phyloP scores from a whole-genome alignment of 345 rosid species.

The Hevea brasiliensis region DNA sequence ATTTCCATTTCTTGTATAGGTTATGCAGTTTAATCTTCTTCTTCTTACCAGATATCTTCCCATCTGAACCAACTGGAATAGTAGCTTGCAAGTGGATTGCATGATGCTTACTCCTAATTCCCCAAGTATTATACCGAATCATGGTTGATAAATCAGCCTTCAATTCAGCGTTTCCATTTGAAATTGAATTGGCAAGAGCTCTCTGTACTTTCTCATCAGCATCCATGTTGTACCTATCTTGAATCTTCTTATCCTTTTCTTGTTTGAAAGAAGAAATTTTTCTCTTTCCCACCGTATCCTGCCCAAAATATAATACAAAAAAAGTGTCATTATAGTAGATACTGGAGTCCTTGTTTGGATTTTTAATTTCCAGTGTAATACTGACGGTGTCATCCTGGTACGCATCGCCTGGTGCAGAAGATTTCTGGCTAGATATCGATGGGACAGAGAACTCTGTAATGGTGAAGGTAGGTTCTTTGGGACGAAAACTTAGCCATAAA shows the following conservation, averaged over 20 bases:
- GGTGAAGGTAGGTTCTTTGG: constrained; percentile 29
- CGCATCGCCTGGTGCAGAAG: neutral
- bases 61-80: constrained; percentile 37
- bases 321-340: constrained; percentile 40
- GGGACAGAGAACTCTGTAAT: constrained; percentile 35
- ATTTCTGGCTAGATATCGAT: neutral
- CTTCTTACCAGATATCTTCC: constrained; percentile 44
- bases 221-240: neutral
- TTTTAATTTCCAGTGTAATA: constrained; percentile 34
- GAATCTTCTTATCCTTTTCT: constrained; percentile 18
- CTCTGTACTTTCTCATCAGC: constrained; percentile 14
- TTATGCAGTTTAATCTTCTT: constrained; percentile 44
- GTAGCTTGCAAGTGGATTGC: constrained; percentile 28
- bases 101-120: constrained; percentile 44
- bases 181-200: constrained; percentile 22
- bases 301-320: constrained; percentile 27
- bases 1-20: constrained; percentile 28
- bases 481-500: constrained; percentile 40
- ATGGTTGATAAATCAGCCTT: constrained; percentile 28
- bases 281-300: constrained; percentile 29
- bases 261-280: constrained; percentile 29
- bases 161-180: constrained; percentile 33
- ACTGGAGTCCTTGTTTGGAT: constrained; percentile 42
- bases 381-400: constrained; percentile 14
- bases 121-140: constrained; percentile 38